Conservation (phyloP, 2,329 filamentous ascomycete species). For the Arthrinium phaeospermum region DNA sequence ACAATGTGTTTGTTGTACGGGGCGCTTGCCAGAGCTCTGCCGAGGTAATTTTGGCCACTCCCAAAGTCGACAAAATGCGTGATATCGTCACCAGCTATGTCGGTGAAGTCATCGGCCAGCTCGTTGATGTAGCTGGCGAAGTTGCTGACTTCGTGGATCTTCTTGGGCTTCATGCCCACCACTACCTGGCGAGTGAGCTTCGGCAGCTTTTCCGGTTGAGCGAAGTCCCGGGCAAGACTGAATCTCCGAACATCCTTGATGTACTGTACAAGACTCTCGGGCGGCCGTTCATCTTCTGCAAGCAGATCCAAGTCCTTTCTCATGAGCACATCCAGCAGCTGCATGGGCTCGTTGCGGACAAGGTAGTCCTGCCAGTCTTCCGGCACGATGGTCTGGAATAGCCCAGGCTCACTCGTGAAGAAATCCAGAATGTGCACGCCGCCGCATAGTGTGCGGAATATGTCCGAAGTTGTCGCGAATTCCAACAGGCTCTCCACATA, state of each 20-base stretch:
- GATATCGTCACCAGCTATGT: conserved; percentile 63
- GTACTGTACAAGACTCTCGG: conserved; percentile 71
- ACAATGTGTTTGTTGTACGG: conserved; percentile 89
- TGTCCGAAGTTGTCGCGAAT: conserved; percentile 75
- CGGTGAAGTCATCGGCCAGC: conserved; percentile 63
- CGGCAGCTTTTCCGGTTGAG: conserved; percentile 52
- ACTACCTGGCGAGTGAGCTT: conserved; percentile 73
- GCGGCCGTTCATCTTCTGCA: conserved; percentile 44
- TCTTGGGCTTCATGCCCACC: conserved; percentile 95
- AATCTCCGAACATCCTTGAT: conserved; percentile 73
- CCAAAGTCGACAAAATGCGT: conserved; percentile 95
- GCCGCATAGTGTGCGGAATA: conserved; percentile 89
- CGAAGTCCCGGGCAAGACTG: conserved; percentile 68
- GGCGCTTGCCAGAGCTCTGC: conserved; percentile 80
- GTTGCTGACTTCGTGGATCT: conserved; percentile 89
- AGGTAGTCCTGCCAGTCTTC: conserved; percentile 84
- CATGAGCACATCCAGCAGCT: conserved; percentile 81
- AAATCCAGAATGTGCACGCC: conserved; percentile 98
- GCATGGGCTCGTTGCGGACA: conserved; percentile 71
- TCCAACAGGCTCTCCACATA: conserved; percentile 80
- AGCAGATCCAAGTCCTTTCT: conserved; percentile 69
- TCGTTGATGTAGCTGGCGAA: conserved; percentile 84
- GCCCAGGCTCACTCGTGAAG: conserved; percentile 81
- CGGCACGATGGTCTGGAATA: conserved; percentile 80
- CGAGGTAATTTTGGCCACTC: conserved; percentile 95